A percentile compares a stretch with the other conserved stretches of the same genome.
phyloP scores from a whole-genome alignment of 768 basidiomycete species.

The Brasilioporus rufonigricans region DNA sequence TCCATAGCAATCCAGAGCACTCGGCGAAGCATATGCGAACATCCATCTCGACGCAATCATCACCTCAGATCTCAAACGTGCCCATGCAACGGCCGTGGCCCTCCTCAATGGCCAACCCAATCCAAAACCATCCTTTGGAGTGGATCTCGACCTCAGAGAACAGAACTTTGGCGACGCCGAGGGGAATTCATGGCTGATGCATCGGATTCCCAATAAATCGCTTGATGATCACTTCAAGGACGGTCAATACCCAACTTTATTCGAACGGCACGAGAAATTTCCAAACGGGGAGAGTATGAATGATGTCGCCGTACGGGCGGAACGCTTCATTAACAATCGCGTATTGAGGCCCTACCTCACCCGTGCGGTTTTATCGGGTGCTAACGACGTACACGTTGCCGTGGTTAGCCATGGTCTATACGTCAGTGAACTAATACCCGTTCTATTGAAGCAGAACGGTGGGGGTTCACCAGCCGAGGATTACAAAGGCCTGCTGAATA shows the following conservation, averaged over 20 bases:
- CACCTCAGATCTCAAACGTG: constrained; percentile 66
- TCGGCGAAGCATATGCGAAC: constrained; percentile 50
- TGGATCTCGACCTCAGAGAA: constrained; percentile 58
- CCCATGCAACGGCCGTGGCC: constrained; percentile 57
- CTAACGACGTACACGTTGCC: constrained; percentile 50
- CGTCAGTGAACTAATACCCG: constrained; percentile 57
- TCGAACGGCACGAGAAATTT: constrained; percentile 48
- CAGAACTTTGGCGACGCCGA: constrained; percentile 72
- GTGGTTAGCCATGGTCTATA: constrained; percentile 76
- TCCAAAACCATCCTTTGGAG: constrained; percentile 45
- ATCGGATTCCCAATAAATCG: constrained; percentile 26
- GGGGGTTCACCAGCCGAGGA: constrained; percentile 28
- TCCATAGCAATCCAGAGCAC: constrained; percentile 61
- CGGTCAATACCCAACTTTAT: constrained; percentile 52
- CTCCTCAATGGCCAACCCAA: constrained; percentile 47
- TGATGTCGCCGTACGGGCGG: constrained; percentile 59
- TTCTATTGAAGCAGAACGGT: constrained; percentile 44
- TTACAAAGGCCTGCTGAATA: constrained; percentile 59
- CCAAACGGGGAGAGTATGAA: constrained; percentile 71
- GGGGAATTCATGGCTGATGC: constrained; percentile 47
- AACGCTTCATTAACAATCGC: constrained; percentile 46
- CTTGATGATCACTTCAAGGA: constrained; percentile 48
- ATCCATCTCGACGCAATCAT: constrained; percentile 55
- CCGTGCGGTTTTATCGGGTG: constrained; percentile 39
- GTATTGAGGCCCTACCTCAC: constrained; percentile 53